A percentile compares a stretch with the other conserved stretches of the same genome.
phyloP scores from a whole-genome alignment of 139 green algal genomes.

The Chlamydomonas eustigma region DNA sequence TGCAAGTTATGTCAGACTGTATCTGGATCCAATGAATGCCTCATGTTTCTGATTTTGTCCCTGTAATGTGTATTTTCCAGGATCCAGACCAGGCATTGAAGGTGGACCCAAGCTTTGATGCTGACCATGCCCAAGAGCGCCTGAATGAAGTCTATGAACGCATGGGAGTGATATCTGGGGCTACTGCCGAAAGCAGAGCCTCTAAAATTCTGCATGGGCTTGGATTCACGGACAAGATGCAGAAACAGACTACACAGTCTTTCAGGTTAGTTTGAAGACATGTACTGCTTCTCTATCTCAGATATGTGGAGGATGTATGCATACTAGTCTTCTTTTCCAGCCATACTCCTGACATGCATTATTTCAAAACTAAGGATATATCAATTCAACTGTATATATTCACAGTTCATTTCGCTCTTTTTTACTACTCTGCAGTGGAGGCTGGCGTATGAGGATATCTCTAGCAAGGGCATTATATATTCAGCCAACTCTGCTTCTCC shows the following conservation, averaged over 20 bases:
- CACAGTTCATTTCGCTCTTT: too few relatives aligned
- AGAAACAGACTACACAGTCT: slow-evolving; percentile 66
- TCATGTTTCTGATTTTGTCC: too few relatives aligned
- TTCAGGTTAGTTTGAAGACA: too few relatives aligned
- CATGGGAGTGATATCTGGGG: slow-evolving; percentile 74
- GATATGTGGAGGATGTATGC: too few relatives aligned
- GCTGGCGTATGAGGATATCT: slow-evolving; percentile 97
- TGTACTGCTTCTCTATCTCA: too few relatives aligned
- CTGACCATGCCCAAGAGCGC: slow-evolving; percentile 21
- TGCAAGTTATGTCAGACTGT: too few relatives aligned
- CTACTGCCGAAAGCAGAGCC: slow-evolving; percentile 84
- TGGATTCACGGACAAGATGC: slow-evolving; percentile 90
- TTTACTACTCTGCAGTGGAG: slow-evolving; percentile 67
- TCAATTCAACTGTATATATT: too few relatives aligned
- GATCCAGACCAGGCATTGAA: neutral
- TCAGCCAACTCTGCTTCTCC: slow-evolving; percentile 94
- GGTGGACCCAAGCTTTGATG: slow-evolving; percentile 17
- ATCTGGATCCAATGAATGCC: too few relatives aligned
- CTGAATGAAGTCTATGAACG: slow-evolving; percentile 92
- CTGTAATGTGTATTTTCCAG: neutral
- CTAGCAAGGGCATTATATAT: slow-evolving; percentile 98
- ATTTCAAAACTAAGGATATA: too few relatives aligned
- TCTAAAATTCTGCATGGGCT: slow-evolving; percentile 97
- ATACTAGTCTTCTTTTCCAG: too few relatives aligned
- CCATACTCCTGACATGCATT: too few relatives aligned